phyloP scores from a whole-genome alignment of 2,329 filamentous ascomycete genomes.

The Colletotrichum tabaci region DNA sequence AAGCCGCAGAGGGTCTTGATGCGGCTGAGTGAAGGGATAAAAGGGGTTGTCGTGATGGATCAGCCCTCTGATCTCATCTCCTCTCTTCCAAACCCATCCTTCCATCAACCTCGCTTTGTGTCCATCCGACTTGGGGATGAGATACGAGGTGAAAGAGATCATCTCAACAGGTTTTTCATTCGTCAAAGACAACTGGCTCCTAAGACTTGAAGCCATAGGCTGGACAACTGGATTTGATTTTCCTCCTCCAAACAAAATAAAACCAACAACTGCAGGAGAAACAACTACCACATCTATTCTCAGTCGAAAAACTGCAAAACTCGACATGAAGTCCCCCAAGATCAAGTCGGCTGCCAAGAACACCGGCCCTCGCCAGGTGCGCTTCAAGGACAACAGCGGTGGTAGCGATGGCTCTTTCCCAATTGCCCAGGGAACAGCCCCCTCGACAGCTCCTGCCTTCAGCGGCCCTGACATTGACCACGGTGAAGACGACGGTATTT shows the following conservation, averaged over 20 bases:
- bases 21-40: constrained; percentile 17
- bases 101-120: neutral
- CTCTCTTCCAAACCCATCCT: neutral
- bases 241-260: constrained; percentile 10
- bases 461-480: constrained; percentile 10
- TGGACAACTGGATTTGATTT: neutral
- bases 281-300: neutral
- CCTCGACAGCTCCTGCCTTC: constrained; percentile 24
- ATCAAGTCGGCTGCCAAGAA: constrained; percentile 32
- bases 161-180: neutral
- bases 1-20: neutral
- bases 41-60: neutral
- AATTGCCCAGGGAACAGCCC: constrained; percentile 25
- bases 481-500: constrained; percentile 7
- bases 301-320: neutral
- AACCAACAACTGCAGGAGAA: neutral
- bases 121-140: neutral
- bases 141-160: neutral
- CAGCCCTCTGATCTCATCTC: neutral
- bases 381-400: constrained; percentile 20
- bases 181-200: no score
- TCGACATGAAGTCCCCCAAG: constrained; percentile 39
- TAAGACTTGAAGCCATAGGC: neutral
- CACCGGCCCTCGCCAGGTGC: constrained; percentile 33
- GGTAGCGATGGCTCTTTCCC: constrained; percentile 16